These are phyloP conservation scores for Mycena vulgaris DNA, from an alignment of 768 basidiomycete genomes.

Conservation along the genomic window DNA sequence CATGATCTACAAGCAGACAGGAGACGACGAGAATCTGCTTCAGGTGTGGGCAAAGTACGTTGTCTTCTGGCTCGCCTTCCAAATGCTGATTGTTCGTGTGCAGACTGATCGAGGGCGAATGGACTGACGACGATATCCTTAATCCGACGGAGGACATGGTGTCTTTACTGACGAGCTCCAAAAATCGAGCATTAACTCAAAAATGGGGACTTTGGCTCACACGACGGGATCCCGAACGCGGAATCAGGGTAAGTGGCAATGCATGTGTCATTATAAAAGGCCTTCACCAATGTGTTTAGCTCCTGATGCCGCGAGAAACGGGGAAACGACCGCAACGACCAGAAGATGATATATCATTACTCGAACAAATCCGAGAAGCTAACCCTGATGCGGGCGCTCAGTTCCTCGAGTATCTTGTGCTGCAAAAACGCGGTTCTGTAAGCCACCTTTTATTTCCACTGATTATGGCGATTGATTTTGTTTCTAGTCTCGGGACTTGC, in stretches of 20 bases:
- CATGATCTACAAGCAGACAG: slow-evolving; percentile 70
- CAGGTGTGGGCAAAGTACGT: slow-evolving; percentile 79
- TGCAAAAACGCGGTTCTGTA: slow-evolving; percentile 77
- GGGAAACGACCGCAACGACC: slow-evolving; percentile 71
- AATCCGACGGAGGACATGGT: slow-evolving; percentile 78
- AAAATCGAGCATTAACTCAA: slow-evolving; percentile 74
- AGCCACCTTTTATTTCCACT: slow-evolving; percentile 34
- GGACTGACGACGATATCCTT: slow-evolving; percentile 72
- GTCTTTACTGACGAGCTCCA: slow-evolving; percentile 67
- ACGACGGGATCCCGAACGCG: slow-evolving; percentile 76
- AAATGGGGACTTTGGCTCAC: slow-evolving; percentile 89
- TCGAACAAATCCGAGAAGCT: slow-evolving; percentile 70
- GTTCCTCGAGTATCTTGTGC: slow-evolving; percentile 87
- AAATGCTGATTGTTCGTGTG: neutral
- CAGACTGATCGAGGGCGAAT: slow-evolving; percentile 78
- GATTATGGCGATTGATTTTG: neutral
- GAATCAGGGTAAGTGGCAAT: slow-evolving; percentile 69
- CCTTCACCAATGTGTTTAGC: slow-evolving; percentile 54
- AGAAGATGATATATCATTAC: slow-evolving; percentile 72
- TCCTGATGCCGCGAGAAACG: slow-evolving; percentile 70
- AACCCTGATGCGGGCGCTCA: slow-evolving; percentile 74
- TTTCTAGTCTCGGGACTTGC: slow-evolving; percentile 71
- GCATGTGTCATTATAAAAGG: slow-evolving; percentile 3
- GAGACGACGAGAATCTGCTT: slow-evolving; percentile 74
- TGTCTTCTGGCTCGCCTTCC: slow-evolving; percentile 7